Percentiles rank a stretch among this genome's conserved stretches.
These are phyloP conservation scores for Aspergillus candidus DNA, from an alignment of 2,329 filamentous ascomycete genomes.

Conservation along the genomic window DNA sequence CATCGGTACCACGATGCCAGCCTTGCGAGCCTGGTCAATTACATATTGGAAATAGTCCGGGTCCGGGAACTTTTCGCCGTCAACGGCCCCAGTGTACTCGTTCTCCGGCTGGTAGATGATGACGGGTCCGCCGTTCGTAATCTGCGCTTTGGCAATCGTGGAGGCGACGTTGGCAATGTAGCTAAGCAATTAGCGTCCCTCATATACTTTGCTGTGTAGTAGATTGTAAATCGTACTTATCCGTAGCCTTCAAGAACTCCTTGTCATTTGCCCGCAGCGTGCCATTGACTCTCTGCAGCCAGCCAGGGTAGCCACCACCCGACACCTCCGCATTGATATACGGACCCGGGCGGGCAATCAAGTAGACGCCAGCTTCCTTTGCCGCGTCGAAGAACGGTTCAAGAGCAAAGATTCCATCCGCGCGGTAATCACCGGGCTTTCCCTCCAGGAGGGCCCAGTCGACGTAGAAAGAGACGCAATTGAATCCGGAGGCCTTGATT, in stretches of 20 bases:
- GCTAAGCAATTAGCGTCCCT: slow-evolving; percentile 26
- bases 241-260: slow-evolving; percentile 60
- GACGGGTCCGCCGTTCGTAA: slow-evolving; percentile 74
- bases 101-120: slow-evolving; percentile 78
- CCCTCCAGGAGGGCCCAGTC: slow-evolving; percentile 75
- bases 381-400: slow-evolving; percentile 74
- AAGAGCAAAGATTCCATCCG: slow-evolving; percentile 65
- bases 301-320: slow-evolving; percentile 75
- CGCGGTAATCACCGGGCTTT: slow-evolving; percentile 61
- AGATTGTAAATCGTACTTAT: slow-evolving; percentile 44
- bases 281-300: slow-evolving; percentile 64
- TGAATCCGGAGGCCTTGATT: slow-evolving; percentile 74
- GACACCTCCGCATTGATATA: slow-evolving; percentile 75
- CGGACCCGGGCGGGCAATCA: slow-evolving; percentile 65
- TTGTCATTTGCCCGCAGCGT: slow-evolving; percentile 57
- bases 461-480: slow-evolving; percentile 70
- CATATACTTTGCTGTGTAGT: neutral
- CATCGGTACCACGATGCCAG: slow-evolving; percentile 66
- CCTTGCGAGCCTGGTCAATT: slow-evolving; percentile 59
- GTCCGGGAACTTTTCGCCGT: slow-evolving; percentile 56
- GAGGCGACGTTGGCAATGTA: slow-evolving; percentile 58
- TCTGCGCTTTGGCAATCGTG: slow-evolving; percentile 68
- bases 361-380: slow-evolving; percentile 64
- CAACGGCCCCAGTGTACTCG: slow-evolving; percentile 58
- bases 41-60: slow-evolving; percentile 65